These are phyloP conservation scores for Aurantiochytrium sp. DNA, from an alignment of 108 stramenopile species.

Conservation along the genomic window DNA sequence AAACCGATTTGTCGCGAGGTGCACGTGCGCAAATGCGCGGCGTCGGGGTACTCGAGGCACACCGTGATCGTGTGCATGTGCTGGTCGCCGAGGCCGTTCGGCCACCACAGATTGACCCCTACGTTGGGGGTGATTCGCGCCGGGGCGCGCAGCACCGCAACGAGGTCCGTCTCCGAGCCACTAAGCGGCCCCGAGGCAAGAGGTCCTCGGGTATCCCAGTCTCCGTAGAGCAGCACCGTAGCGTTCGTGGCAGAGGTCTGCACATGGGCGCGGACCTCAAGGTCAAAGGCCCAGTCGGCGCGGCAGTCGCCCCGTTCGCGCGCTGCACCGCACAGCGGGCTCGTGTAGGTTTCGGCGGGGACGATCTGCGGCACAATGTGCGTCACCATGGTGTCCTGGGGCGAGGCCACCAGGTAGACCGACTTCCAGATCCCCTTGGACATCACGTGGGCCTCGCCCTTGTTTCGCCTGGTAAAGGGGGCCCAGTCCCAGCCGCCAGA, in stretches of 20 bases:
- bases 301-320: neutral
- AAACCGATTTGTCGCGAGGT: neutral
- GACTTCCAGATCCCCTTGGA: constrained; percentile 21
- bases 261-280: neutral
- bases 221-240: neutral
- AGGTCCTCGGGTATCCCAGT: neutral
- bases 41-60: neutral
- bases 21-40: neutral
- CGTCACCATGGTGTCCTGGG: neutral
- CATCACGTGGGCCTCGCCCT: neutral
- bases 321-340: neutral
- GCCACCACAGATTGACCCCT: neutral
- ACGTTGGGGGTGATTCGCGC: neutral
- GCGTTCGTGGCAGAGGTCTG: neutral
- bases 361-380: constrained; percentile 15
- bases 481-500: constrained; percentile 35
- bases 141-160: no score
- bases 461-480: neutral
- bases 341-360: neutral
- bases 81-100: neutral
- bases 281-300: neutral
- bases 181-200: neutral
- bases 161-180: no score
- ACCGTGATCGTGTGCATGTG: neutral
- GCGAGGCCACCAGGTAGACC: neutral